Evolutionary conservation across 2,329 filamentous ascomycete genomes (phyloP).

Genomic region (Apiospora arundinis): DNA sequence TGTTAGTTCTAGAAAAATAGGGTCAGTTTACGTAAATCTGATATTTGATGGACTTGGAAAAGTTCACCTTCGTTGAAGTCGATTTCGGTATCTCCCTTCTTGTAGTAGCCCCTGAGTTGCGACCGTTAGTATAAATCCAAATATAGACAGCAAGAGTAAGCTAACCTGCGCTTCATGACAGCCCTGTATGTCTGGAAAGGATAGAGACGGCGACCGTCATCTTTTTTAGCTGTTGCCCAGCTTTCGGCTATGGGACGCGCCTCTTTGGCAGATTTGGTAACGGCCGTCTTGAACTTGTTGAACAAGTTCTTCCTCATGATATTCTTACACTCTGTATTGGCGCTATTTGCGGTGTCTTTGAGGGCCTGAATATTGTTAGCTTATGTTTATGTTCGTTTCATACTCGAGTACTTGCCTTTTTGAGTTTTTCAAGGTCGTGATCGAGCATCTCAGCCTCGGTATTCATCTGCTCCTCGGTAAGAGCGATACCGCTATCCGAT

Average conservation of each 20-base stretch:
- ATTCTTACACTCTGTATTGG: not conserved
- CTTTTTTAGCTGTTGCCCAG: not conserved
- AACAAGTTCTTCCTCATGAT: slow-evolving; percentile 16
- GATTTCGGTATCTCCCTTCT: not conserved
- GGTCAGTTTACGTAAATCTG: not conserved
- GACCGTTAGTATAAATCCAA: too few relatives aligned
- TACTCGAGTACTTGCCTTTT: not conserved
- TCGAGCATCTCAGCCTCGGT: not conserved
- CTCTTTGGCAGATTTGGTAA: not conserved
- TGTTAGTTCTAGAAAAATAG: not conserved
- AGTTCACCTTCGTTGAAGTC: not conserved
- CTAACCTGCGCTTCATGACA: slow-evolving; percentile 10
- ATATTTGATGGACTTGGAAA: not conserved
- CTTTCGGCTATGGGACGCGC: not conserved
- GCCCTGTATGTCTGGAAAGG: not conserved
- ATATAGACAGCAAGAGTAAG: not conserved
- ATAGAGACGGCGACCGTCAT: not conserved
- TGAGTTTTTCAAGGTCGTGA: not conserved
- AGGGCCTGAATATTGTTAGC: not conserved
- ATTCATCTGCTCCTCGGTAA: not conserved
- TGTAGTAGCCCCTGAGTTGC: not conserved
- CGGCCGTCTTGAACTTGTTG: not conserved
- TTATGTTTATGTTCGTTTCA: not conserved
- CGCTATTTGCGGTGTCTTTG: not conserved
- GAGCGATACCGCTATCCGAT: slow-evolving; percentile 24